A percentile compares a stretch with the other conserved stretches of the same genome.
These are phyloP conservation scores for Serendipita indica DNA, from an alignment of 768 basidiomycete species.

Conservation along the genomic window DNA sequence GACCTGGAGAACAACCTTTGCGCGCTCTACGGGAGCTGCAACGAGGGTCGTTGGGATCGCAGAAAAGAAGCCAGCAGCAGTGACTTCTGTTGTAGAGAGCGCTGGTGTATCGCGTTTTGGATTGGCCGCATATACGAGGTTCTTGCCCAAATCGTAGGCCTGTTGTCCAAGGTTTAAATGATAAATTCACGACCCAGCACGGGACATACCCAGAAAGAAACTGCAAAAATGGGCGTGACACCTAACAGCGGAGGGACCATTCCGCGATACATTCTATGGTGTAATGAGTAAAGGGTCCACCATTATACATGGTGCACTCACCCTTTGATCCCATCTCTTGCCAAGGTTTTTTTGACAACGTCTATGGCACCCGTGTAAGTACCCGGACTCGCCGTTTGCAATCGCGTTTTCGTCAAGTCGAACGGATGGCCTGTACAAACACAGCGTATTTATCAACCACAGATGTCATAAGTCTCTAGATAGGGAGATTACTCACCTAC, in stretches of 20 bases:
- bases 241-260: constrained; percentile 88
- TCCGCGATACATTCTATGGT: constrained; percentile 64
- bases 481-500: constrained; percentile 48
- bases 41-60: constrained; percentile 84
- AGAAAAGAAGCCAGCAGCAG: constrained; percentile 84
- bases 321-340: constrained; percentile 85
- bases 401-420: constrained; percentile 88
- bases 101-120: constrained; percentile 52
- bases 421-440: constrained; percentile 73
- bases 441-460: neutral
- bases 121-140: constrained; percentile 61
- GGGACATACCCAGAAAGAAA: constrained; percentile 86
- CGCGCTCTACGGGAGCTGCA: constrained; percentile 92
- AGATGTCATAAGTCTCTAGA: neutral
- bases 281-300: neutral
- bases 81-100: constrained; percentile 67
- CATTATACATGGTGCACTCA: constrained; percentile 23
- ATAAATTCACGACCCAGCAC: neutral
- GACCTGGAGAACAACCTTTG: constrained; percentile 90
- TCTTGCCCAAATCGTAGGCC: constrained; percentile 91
- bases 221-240: constrained; percentile 94
- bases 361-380: constrained; percentile 85
- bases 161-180: constrained; percentile 21
- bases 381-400: constrained; percentile 85
- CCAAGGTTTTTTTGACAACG: constrained; percentile 80